These are phyloP conservation scores for Nectriaceae sp. DNA, from an alignment of 2,329 filamentous ascomycete species.

Conservation along the genomic window DNA sequence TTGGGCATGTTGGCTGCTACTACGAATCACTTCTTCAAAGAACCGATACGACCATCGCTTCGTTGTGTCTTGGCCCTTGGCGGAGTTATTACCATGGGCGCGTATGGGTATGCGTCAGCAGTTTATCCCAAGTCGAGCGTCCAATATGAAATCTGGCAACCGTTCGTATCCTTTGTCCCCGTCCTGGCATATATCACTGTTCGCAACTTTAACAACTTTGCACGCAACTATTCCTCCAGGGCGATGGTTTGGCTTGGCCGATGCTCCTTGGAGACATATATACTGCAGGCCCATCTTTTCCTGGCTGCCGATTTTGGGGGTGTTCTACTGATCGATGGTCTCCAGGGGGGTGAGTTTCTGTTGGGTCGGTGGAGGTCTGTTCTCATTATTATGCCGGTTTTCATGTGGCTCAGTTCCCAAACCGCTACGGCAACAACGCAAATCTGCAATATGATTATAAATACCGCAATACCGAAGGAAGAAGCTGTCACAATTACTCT, in stretches of 20 bases:
- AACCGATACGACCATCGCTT: neutral
- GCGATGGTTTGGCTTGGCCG: slow-evolving; percentile 54
- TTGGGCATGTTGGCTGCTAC: neutral
- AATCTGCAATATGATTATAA: neutral
- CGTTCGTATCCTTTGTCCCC: slow-evolving; percentile 55
- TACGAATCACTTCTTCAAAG: neutral
- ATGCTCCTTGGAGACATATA: slow-evolving; percentile 60
- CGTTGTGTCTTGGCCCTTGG: neutral
- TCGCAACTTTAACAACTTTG: slow-evolving; percentile 42
- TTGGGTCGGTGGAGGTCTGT: neutral
- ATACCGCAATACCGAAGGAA: neutral
- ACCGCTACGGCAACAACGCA: neutral
- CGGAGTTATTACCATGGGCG: neutral
- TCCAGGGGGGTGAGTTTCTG: neutral
- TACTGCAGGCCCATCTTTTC: slow-evolving; percentile 63
- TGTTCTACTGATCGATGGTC: slow-evolving; percentile 20
- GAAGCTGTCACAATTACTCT: neutral
- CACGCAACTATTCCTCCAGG: slow-evolving; percentile 35
- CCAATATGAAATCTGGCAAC: slow-evolving; percentile 17
- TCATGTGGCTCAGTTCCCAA: neutral
- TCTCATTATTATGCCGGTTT: neutral
- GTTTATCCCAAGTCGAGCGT: neutral
- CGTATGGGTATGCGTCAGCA: neutral
- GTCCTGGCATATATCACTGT: slow-evolving; percentile 54
- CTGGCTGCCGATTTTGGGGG: slow-evolving; percentile 60